Evolutionary conservation across 1,139 yeast species (phyloP).

Genomic region (Pichia sp.): DNA sequence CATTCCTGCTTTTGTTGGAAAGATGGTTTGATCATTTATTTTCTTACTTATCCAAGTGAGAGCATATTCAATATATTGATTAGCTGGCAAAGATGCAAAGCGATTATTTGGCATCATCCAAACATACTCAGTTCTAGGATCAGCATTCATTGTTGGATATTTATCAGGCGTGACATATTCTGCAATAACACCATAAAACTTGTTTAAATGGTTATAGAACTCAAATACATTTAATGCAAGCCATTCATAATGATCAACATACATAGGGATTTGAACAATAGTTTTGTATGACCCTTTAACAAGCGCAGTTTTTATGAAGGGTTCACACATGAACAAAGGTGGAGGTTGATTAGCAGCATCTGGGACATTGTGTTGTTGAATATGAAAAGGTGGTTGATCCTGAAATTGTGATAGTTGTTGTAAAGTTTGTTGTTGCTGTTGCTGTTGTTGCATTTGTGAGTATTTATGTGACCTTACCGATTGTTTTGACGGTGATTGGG

Average conservation of each 20-base stretch:
- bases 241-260: slow-evolving; percentile 95
- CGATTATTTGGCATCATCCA: slow-evolving; percentile 83
- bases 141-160: slow-evolving; percentile 94
- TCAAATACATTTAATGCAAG: slow-evolving; percentile 89
- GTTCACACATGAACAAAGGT: slow-evolving; percentile 82
- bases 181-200: slow-evolving; percentile 80
- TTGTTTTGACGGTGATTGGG: slow-evolving; percentile 32
- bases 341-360: slow-evolving; percentile 26
- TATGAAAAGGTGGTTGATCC: slow-evolving; percentile 7
- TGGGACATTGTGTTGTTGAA: slow-evolving; percentile 7
- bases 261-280: slow-evolving; percentile 89
- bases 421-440: slow-evolving; percentile 22
- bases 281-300: slow-evolving; percentile 98
- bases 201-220: slow-evolving; percentile 76
- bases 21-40: slow-evolving; percentile 79
- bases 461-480: slow-evolving; percentile 25
- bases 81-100: slow-evolving; percentile 82
- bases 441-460: slow-evolving; percentile 27
- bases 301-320: slow-evolving; percentile 86
- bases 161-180: slow-evolving; percentile 87
- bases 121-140: slow-evolving; percentile 81
- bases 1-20: slow-evolving; percentile 90
- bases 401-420: slow-evolving; percentile 7
- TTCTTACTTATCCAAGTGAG: slow-evolving; percentile 85
- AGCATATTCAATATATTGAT: slow-evolving; percentile 87